phyloP scores from a whole-genome alignment of 106 monocot species.

The Apostasia shenzhenica region DNA sequence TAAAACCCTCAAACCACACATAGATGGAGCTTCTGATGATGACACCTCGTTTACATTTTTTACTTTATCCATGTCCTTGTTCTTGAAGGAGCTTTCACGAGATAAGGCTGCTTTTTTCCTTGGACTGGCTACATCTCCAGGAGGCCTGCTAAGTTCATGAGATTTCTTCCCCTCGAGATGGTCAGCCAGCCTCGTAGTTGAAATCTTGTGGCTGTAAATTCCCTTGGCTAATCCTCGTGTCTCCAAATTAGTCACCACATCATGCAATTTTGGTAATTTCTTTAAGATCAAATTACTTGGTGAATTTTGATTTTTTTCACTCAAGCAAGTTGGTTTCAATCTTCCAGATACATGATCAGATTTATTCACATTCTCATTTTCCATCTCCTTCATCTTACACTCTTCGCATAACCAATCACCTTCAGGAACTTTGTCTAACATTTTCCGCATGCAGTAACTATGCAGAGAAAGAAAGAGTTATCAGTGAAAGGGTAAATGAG shows the following conservation, averaged over 20 bases:
- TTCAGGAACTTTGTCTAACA: conserved; percentile 71
- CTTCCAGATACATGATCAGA: conserved; percentile 16
- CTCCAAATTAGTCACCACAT: conserved; percentile 10
- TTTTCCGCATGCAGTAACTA: conserved; percentile 84
- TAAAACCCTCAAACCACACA: background rate
- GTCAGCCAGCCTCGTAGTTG: conserved; percentile 15
- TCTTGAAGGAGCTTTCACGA: conserved; percentile 55
- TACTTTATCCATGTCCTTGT: conserved; percentile 22
- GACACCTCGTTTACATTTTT: conserved; percentile 15
- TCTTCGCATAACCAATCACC: conserved; percentile 95
- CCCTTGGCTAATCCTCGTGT: conserved; percentile 11
- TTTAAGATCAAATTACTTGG: conserved; percentile 15
- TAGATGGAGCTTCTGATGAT: conserved; percentile 3
- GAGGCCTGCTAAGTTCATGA: conserved; percentile 9
- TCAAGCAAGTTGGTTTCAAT: conserved; percentile 13
- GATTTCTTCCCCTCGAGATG: conserved; percentile 22
- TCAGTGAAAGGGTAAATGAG: background rate
- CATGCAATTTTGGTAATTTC: conserved; percentile 15
- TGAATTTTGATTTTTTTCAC: conserved; percentile 25
- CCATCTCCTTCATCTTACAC: conserved; percentile 42
- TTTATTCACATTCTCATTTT: conserved; percentile 24
- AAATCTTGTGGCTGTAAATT: conserved; percentile 14
- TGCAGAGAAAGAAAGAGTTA: background rate
- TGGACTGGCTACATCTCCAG: conserved; percentile 16
- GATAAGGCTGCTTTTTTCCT: conserved; percentile 26